Conservation (phyloP, 768 basidiomycete species). For the Trametes villosa region DNA sequence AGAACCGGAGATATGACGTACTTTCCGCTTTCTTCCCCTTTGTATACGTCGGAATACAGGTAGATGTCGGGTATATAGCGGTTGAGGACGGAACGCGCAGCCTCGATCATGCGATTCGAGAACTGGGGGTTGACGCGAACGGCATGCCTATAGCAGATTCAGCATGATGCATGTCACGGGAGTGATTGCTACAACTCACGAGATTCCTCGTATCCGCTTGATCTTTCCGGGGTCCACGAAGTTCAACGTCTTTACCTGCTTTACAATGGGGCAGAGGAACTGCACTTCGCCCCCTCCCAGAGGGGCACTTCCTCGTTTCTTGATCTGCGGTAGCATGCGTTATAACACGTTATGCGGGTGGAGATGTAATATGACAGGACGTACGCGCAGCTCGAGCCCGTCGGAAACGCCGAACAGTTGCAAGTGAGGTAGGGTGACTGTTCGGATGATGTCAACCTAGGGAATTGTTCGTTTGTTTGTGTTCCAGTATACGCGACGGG, state of each 20-base stretch:
- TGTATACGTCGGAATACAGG: slow-evolving; percentile 97
- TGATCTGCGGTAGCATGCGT: slow-evolving; percentile 61
- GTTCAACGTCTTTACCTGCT: slow-evolving; percentile 89
- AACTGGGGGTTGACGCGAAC: slow-evolving; percentile 97
- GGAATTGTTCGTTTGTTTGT: background rate
- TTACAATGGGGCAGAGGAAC: slow-evolving; percentile 90
- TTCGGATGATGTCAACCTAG: slow-evolving; percentile 89
- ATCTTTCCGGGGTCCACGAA: slow-evolving; percentile 92
- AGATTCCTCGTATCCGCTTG: slow-evolving; percentile 92
- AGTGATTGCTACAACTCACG: slow-evolving; percentile 58
- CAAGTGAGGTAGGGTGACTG: slow-evolving; percentile 88
- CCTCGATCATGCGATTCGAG: slow-evolving; percentile 96
- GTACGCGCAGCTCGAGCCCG: slow-evolving; percentile 84
- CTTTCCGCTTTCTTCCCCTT: slow-evolving; percentile 97
- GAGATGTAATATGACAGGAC: slow-evolving; percentile 19
- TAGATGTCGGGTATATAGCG: slow-evolving; percentile 98
- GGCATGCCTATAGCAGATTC: slow-evolving; percentile 66
- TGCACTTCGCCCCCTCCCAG: slow-evolving; percentile 92
- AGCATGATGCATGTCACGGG: background rate
- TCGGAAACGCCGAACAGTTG: slow-evolving; percentile 90
- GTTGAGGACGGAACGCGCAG: slow-evolving; percentile 89
- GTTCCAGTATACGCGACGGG: too few species aligned
- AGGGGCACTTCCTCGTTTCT: slow-evolving; percentile 91
- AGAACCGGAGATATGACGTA: slow-evolving; percentile 44
- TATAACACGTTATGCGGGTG: background rate